These are phyloP conservation scores for Claviceps sp. DNA, from an alignment of 2,329 filamentous ascomycete species.

Conservation along the genomic window DNA sequence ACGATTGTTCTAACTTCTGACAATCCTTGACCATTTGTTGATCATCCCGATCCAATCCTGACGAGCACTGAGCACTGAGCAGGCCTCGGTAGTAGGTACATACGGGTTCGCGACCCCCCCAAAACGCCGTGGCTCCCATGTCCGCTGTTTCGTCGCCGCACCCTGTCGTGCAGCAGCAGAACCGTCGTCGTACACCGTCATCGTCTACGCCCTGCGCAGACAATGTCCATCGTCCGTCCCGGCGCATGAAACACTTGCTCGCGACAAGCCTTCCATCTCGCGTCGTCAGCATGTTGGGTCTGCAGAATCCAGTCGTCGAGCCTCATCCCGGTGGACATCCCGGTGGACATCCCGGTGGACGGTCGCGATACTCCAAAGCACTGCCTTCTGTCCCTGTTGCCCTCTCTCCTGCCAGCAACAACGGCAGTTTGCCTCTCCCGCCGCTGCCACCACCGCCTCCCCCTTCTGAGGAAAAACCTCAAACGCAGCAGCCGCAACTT, in stretches of 20 bases:
- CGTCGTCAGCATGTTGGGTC: constrained; percentile 3
- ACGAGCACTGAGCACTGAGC: too few relatives aligned
- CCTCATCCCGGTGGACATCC: constrained; percentile 18
- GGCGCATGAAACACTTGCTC: background rate
- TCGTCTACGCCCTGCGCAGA: background rate
- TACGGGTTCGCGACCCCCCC: background rate
- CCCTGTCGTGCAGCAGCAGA: background rate
- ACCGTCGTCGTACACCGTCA: too few relatives aligned
- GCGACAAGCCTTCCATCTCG: background rate
- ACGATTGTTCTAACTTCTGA: too few relatives aligned
- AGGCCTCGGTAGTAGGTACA: too few relatives aligned
- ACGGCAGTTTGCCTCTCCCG: constrained; percentile 10
- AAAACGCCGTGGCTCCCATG: constrained; percentile 22
- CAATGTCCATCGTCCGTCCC: background rate
- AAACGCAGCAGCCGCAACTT: too few relatives aligned
- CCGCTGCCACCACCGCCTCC: constrained; percentile 11
- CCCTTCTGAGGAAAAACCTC: too few relatives aligned
- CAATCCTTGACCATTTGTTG: too few relatives aligned
- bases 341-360: constrained; percentile 18
- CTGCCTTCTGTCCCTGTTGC: constrained; percentile 34
- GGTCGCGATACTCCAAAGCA: constrained; percentile 46
- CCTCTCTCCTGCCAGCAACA: constrained; percentile 13
- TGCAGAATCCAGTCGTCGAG: background rate
- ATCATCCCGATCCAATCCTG: too few relatives aligned
- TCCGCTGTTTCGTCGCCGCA: constrained; percentile 1